These are phyloP conservation scores for Hymenoscyphus linearis DNA, from an alignment of 2,329 filamentous ascomycete species.

Conservation along the genomic window DNA sequence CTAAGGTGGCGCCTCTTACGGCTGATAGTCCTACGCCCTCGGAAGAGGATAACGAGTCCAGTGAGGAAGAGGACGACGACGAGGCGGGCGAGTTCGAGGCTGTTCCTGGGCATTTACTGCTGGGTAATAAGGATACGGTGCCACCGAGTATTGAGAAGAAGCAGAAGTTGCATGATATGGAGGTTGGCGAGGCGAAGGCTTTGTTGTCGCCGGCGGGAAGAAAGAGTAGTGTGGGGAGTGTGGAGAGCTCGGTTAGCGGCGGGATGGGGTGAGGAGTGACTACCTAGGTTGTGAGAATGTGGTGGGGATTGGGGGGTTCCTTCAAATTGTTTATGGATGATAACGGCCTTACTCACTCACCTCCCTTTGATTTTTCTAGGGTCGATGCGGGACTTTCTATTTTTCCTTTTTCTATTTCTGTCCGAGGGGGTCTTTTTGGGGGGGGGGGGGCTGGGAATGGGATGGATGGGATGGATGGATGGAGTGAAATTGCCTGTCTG, in stretches of 20 bases:
- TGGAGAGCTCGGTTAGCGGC: conserved; percentile 15
- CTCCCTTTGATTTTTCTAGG: too few relatives aligned
- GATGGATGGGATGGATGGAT: too few relatives aligned
- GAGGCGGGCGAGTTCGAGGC: conserved; percentile 33
- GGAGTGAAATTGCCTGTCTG: too few relatives aligned
- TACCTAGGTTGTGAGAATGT: background rate
- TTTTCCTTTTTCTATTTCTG: too few relatives aligned
- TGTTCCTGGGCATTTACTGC: conserved; percentile 24
- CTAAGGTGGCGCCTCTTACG: conserved; percentile 28
- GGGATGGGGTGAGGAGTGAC: background rate
- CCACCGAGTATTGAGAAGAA: conserved; percentile 34
- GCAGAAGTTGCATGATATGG: conserved; percentile 54
- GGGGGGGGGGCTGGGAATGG: too few relatives aligned
- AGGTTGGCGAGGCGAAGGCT: conserved; percentile 52
- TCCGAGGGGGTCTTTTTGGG: too few relatives aligned
- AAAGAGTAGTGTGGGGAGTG: conserved; percentile 22
- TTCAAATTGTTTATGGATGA: background rate
- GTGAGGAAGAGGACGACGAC: conserved; percentile 27
- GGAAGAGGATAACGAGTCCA: conserved; percentile 35
- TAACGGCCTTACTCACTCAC: too few relatives aligned
- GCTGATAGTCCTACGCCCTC: conserved; percentile 29
- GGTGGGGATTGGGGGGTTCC: background rate
- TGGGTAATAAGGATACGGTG: conserved; percentile 13
- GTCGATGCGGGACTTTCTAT: too few relatives aligned
- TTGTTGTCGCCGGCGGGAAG: conserved; percentile 29